Evolutionary conservation across 495 filamentous ascomycete genomes (phyloP), one percentile per base, ranked within the genome.

Genomic region (Lentithecium fluviatile): DNA sequence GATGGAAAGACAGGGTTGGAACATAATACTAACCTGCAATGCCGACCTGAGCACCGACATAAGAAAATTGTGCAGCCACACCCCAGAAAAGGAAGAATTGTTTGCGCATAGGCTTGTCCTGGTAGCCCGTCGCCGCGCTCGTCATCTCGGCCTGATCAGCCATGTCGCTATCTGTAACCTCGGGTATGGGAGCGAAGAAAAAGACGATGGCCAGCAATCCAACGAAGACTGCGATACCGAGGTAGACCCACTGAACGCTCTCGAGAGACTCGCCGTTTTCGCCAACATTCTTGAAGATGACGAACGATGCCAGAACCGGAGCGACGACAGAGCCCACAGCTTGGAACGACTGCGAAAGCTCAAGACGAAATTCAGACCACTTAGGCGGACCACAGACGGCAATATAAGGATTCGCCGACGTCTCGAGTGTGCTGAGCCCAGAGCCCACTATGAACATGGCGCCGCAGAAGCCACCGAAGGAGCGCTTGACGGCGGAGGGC

Each of bases 171-270:
- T 91, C 87, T 2, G 86, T 88, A 65, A 89, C 81, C 71, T 90
- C 86, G 25, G 86, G 86, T 37, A 90, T 86, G 0, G 76, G 76
- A 5, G 81, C 78, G 34, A 88, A 66, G 71, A 78, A 85, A 75
- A 90, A 90, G 47, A 87, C 75, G 49, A 81, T 67, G 15, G 84
- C 83, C 4, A 91, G 79, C 32, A 82, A 34, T 68, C 81, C 82
- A 49, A 89, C 86, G 67, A 90, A 89, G 72, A 75, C 74, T 13
- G 84, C 87, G 52, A 90, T 86, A 36, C 83, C 86, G 5, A 89
- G 78, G 70, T 91, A 91, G 2, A 86, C 84, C 84, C 85, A 90
- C 69, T 90, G 86, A 13, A 90, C 88, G 60, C 80, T 81, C 21
- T 71, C 54, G 19, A 89, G 71, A 0, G 77, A 77, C 26, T 75